A percentile compares a stretch with the other conserved stretches of the same genome.
Evolutionary conservation across 257 asterid species (phyloP).

Genomic region (Penstemon eatonii): DNA sequence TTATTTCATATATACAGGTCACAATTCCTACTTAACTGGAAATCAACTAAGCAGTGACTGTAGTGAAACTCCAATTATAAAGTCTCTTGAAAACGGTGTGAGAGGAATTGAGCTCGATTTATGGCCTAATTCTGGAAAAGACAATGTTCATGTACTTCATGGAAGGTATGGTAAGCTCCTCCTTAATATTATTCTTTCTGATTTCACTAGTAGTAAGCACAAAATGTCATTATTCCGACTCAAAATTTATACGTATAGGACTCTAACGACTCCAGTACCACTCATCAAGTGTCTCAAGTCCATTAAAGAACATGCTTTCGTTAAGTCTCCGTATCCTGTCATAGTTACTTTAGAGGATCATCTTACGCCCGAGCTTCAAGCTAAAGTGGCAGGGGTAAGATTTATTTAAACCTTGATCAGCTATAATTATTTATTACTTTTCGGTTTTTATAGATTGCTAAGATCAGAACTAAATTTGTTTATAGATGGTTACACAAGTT

Average conservation of each 20-base stretch:
- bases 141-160: slow-evolving; percentile 82
- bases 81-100: slow-evolving; percentile 82
- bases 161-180: slow-evolving; percentile 74
- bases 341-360: slow-evolving; percentile 90
- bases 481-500: slow-evolving; percentile 69
- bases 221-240: not conserved
- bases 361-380: slow-evolving; percentile 83
- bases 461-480: slow-evolving; percentile 10
- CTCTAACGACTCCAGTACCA: slow-evolving; percentile 80
- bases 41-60: slow-evolving; percentile 91
- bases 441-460: slow-evolving; percentile 11
- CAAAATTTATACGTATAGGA: slow-evolving; percentile 45
- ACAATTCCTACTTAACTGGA: slow-evolving; percentile 91
- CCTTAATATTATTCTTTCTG: not conserved
- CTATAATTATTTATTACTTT: not conserved
- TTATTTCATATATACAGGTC: slow-evolving; percentile 92
- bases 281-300: slow-evolving; percentile 75
- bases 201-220: not conserved
- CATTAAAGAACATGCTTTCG: slow-evolving; percentile 75
- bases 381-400: slow-evolving; percentile 87
- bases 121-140: slow-evolving; percentile 85
- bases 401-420: not conserved
- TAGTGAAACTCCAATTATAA: slow-evolving; percentile 79
- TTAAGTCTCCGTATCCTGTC: slow-evolving; percentile 81
- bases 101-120: slow-evolving; percentile 90